Percentiles rank a stretch among this genome's conserved stretches.
phyloP scores from a whole-genome alignment of 2,329 filamentous ascomycete genomes.

The Phyllosticta citriasiana region DNA sequence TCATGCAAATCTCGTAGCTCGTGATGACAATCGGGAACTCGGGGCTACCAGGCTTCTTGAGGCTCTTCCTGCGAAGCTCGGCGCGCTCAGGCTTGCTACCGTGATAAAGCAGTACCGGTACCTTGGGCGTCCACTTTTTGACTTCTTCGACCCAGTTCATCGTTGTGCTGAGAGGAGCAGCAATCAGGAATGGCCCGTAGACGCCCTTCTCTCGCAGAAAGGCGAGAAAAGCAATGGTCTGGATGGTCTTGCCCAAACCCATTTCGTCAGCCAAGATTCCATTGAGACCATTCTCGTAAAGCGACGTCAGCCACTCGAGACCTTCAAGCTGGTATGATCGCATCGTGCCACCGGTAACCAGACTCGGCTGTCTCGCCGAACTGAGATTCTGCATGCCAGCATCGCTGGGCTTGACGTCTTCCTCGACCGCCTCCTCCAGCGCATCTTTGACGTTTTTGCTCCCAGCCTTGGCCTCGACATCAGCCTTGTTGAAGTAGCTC shows the following conservation, averaged over 20 bases:
- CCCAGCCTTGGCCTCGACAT: slow-evolving; percentile 43
- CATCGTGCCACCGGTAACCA: slow-evolving; percentile 83
- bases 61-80: slow-evolving; percentile 58
- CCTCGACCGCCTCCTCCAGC: slow-evolving; percentile 47
- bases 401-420: slow-evolving; percentile 48
- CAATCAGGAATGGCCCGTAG: slow-evolving; percentile 83
- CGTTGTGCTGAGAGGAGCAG: slow-evolving; percentile 81
- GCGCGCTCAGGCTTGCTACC: slow-evolving; percentile 71
- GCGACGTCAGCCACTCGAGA: slow-evolving; percentile 76
- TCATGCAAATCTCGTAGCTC: slow-evolving; percentile 91
- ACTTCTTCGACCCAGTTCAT: slow-evolving; percentile 97
- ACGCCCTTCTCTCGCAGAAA: slow-evolving; percentile 77
- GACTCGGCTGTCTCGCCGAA: slow-evolving; percentile 76
- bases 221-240: slow-evolving; percentile 80
- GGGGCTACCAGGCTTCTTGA: slow-evolving; percentile 58
- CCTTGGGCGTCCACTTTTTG: slow-evolving; percentile 74
- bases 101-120: slow-evolving; percentile 86
- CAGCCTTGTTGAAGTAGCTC: slow-evolving; percentile 51
- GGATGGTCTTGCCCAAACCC: slow-evolving; percentile 86
- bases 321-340: slow-evolving; percentile 89
- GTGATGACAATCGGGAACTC: slow-evolving; percentile 90
- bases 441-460: slow-evolving; percentile 47
- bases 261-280: slow-evolving; percentile 92
- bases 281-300: slow-evolving; percentile 84
- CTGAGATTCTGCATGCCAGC: slow-evolving; percentile 58